Evolutionary conservation across 306 rosid species (phyloP).

Genomic region (Acacia crassicarpa): DNA sequence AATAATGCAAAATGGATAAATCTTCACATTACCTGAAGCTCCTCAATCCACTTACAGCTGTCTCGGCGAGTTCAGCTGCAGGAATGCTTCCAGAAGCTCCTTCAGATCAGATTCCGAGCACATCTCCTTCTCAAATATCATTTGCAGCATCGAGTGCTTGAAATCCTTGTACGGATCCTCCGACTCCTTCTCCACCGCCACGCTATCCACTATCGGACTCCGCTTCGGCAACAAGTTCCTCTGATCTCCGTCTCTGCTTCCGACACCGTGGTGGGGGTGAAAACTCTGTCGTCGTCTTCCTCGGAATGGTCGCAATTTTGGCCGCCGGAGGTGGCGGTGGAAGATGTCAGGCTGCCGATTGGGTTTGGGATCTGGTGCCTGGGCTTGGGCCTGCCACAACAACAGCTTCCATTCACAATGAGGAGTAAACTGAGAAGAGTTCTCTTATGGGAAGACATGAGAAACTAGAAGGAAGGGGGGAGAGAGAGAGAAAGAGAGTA

Average conservation of each 20-base stretch:
- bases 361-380: background rate
- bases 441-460: constrained; percentile 52
- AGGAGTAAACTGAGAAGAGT: constrained; percentile 37
- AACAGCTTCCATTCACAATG: constrained; percentile 44
- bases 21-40: too few species aligned
- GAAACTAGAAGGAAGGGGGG: background rate
- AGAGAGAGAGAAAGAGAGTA: background rate
- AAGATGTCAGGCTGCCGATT: constrained; percentile 33
- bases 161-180: constrained; percentile 58
- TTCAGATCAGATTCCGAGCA: constrained; percentile 46
- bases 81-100: constrained; percentile 58
- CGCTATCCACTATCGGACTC: constrained; percentile 36
- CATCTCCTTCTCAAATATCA: constrained; percentile 66
- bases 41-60: constrained; percentile 16
- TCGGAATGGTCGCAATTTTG: background rate
- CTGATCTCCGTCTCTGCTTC: constrained; percentile 9
- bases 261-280: constrained; percentile 41
- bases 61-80: constrained; percentile 44
- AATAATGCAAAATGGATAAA: too few species aligned
- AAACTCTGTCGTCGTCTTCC: constrained; percentile 23
- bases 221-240: constrained; percentile 3
- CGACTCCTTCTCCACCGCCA: constrained; percentile 63
- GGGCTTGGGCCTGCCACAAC: constrained; percentile 52
- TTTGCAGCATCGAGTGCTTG: constrained; percentile 62
- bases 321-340: constrained; percentile 43